These are phyloP conservation scores for Phytophthora cactorum DNA, from an alignment of 352 stramenopile species.

Conservation along the genomic window DNA sequence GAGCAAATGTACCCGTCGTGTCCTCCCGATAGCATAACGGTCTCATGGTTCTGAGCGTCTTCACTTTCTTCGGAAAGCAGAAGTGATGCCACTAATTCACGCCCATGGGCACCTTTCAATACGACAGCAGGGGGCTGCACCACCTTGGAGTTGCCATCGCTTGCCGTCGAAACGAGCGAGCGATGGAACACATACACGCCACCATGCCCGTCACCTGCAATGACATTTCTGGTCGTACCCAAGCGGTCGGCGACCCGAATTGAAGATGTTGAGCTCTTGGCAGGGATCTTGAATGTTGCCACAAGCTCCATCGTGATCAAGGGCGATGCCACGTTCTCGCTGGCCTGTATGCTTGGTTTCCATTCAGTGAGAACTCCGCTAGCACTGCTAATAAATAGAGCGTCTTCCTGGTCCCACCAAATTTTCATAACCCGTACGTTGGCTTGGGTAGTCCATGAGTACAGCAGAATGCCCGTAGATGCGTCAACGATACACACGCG, in stretches of 20 bases:
- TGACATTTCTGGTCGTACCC: constrained; percentile 49
- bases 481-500: constrained; percentile 58
- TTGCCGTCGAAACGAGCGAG: constrained; percentile 14
- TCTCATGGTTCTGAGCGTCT: constrained; percentile 5
- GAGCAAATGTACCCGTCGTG: constrained; percentile 87
- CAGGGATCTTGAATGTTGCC: constrained; percentile 57
- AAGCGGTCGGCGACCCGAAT: constrained; percentile 55
- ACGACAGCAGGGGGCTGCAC: constrained; percentile 33
- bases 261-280: constrained; percentile 61
- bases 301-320: constrained; percentile 42
- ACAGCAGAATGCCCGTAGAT: constrained; percentile 33
- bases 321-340: constrained; percentile 3
- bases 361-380: constrained; percentile 74
- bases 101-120: constrained; percentile 63
- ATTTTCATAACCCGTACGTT: constrained; percentile 75
- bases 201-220: constrained; percentile 77
- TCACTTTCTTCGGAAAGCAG: constrained; percentile 35
- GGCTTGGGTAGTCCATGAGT: constrained; percentile 57
- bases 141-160: not conserved
- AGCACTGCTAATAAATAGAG: constrained; percentile 66
- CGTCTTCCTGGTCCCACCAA: constrained; percentile 58
- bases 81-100: constrained; percentile 73
- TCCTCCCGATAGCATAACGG: constrained; percentile 65
- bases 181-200: constrained; percentile 73
- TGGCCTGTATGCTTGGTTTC: constrained; percentile 27